Conservation (phyloP, 192 early-diverging fungal genomes). For the Ambispora gerdemannii region DNA sequence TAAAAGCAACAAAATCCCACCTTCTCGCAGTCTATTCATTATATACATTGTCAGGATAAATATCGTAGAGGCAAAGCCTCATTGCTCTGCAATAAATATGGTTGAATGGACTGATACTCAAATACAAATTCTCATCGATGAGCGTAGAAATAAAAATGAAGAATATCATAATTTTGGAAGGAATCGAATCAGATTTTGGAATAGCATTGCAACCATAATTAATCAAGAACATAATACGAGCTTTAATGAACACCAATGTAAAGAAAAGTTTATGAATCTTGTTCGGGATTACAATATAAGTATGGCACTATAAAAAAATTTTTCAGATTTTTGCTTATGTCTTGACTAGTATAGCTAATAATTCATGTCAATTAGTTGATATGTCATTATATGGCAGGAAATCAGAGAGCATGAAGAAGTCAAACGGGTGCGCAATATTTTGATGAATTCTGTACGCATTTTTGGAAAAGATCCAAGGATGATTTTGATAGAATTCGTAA, state of each 20-base stretch:
- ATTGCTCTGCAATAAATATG: too few species aligned
- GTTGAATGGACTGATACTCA: slow-evolving; percentile 2
- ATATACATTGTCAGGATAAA: too few species aligned
- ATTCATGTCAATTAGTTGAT: not conserved
- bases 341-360: not conserved
- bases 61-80: too few species aligned
- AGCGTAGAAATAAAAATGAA: too few species aligned
- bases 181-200: slow-evolving; percentile 4
- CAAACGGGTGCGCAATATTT: too few species aligned
- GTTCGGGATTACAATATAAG: too few species aligned
- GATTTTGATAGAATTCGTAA: slow-evolving; percentile 8
- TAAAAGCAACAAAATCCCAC: too few species aligned
- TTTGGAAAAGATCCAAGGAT: too few species aligned
- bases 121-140: not conserved
- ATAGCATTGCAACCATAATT: not conserved
- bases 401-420: not conserved
- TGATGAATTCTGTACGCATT: too few species aligned
- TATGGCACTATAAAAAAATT: not conserved
- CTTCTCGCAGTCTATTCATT: too few species aligned
- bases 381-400: not conserved
- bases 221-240: slow-evolving; percentile 9
- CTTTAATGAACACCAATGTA: slow-evolving; percentile 1
- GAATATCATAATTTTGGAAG: too few species aligned
- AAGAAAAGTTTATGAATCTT: too few species aligned
- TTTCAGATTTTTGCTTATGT: not conserved